Evolutionary conservation across 257 asterid species (phyloP).

Genomic region (Mitragyna speciosa): DNA sequence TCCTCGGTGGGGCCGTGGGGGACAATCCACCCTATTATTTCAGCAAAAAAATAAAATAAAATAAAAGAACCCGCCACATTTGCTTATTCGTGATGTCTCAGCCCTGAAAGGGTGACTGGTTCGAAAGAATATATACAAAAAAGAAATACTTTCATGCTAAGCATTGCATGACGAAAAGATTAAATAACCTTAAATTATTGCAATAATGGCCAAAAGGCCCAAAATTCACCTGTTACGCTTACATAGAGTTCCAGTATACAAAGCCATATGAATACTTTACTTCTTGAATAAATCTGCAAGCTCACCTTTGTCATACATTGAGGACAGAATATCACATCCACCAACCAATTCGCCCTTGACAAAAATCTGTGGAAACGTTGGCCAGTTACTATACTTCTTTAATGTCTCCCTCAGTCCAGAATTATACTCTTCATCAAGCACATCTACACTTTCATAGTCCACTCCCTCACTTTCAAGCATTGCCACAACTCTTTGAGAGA

Average conservation of each 20-base stretch:
- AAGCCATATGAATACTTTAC: constrained; percentile 8
- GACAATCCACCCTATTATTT: no score
- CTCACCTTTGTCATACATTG: constrained; percentile 92
- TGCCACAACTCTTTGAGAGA: constrained; percentile 67
- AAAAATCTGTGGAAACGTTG: constrained; percentile 88
- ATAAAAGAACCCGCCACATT: no score
- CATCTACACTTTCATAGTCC: constrained; percentile 87
- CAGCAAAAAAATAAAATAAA: no score
- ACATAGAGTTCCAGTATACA: background rate
- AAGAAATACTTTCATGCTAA: background rate
- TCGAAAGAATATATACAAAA: background rate
- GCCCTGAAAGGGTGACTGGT: no score
- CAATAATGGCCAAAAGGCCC: background rate
- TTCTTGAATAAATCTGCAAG: constrained; percentile 54
- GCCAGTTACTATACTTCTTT: constrained; percentile 92
- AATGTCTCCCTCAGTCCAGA: constrained; percentile 76
- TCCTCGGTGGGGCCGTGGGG: no score
- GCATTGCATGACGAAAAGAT: background rate
- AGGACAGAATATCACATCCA: constrained; percentile 88
- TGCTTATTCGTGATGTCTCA: no score
- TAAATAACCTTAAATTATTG: background rate
- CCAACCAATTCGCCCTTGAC: constrained; percentile 89
- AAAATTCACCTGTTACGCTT: no score
- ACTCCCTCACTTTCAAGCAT: constrained; percentile 80
- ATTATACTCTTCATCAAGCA: constrained; percentile 83